Base-by-base conservation (phyloP, 2,329 filamentous ascomycete genomes). In the Alternaria infectoria region DNA sequence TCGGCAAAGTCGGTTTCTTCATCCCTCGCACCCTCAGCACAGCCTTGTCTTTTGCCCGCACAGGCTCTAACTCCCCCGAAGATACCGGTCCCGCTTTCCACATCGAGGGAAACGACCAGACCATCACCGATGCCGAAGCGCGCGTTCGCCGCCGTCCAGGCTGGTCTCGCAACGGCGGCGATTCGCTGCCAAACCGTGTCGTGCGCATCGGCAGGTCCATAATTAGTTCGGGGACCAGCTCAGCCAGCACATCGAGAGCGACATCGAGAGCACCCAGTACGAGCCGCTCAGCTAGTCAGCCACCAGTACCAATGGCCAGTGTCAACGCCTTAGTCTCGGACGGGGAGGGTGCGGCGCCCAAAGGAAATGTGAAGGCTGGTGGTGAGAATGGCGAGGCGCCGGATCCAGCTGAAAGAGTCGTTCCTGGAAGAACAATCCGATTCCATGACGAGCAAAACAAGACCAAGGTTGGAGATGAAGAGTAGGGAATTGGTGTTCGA, bases 1-100 rank as follows among this genome's bases (percentile, higher is more conserved):
- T 96, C 4, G 90, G 88, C 0, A 93, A 92, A 74, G 80, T 93
- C 57, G 82, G 84, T 2, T 77, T 84, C 69, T 87, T 89, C 62
- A 82, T 92, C 0, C 90, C 90, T 0, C 82, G 88, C 25, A 91
- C 89, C 0, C 77, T 93, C 19, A 89, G 88, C 6, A 81, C 81
- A 28, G 84, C 82, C 25, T 57, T 79, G 2, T 79, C 74, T 2
- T 60, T 71, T 7, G 57, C 13, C n/a, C 63, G 64, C 9, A 64
- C 59, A 12, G 60, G 50, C 10, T 65, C 71, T 2, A 6, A 8
- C 9, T 46, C 23, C 25, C 52, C 58, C 6, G 65, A 67, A 17
- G 68, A 77, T 8, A 70, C 72, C 1, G 69, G 65, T 46, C 70
- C 79, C 5, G 67, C 79, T 8, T 79, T 80, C 61, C 74, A 79